Evolutionary conservation across 139 green algal genomes (phyloP).

Genomic region (Haematococcus lacustris): DNA sequence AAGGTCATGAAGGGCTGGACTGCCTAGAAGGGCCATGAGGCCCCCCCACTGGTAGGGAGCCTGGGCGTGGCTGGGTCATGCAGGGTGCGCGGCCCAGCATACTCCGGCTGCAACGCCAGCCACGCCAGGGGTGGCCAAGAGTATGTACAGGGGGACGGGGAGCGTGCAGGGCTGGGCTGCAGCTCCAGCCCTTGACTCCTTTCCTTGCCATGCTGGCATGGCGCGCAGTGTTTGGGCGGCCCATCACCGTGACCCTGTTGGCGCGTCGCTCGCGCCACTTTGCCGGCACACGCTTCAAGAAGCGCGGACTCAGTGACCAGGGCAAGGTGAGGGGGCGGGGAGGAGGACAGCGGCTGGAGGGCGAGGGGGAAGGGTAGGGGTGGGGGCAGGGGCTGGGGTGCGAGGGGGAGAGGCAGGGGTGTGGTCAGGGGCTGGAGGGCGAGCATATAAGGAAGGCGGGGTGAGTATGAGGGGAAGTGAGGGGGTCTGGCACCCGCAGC

Average conservation of each 20-base stretch:
- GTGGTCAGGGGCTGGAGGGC: not conserved
- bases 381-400: not conserved
- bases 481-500: too few species aligned
- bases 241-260: slow-evolving; percentile 82
- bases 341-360: not conserved
- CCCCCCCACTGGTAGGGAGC: too few species aligned
- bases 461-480: too few species aligned
- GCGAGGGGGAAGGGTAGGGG: not conserved
- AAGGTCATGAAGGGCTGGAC: too few species aligned
- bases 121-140: too few species aligned
- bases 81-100: too few species aligned
- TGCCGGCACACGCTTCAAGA: slow-evolving; percentile 91
- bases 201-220: not conserved
- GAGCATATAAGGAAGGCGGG: not conserved
- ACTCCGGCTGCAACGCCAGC: too few species aligned
- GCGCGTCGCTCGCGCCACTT: slow-evolving; percentile 85
- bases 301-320: slow-evolving; percentile 80
- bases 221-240: slow-evolving; percentile 62
- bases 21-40: too few species aligned
- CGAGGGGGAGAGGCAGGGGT: too few species aligned
- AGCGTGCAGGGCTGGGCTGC: too few species aligned
- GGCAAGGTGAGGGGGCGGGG: slow-evolving; percentile 35
- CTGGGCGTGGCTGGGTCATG: too few species aligned
- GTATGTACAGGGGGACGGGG: too few species aligned
- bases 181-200: not conserved